A percentile compares a stretch with the other conserved stretches of the same genome.
phyloP scores from a whole-genome alignment of 345 rosid species.

The Pistacia vera region DNA sequence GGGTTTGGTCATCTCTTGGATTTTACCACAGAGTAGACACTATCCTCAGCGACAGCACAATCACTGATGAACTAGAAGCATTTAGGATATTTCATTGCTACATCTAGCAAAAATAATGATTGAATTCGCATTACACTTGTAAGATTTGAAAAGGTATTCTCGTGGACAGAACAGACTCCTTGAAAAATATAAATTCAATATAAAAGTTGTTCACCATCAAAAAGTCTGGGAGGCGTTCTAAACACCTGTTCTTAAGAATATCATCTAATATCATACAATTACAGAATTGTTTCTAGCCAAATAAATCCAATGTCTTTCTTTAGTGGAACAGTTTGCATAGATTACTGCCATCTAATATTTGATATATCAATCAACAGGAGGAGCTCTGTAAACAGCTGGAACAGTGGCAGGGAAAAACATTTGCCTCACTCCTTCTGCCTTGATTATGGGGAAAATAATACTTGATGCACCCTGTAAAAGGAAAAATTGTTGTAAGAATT shows the following conservation, averaged over 20 bases:
- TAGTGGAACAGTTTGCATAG: neutral
- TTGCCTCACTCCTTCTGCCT: conserved; percentile 53
- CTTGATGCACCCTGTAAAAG: conserved; percentile 43
- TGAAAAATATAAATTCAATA: too few species aligned
- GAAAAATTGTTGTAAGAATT: neutral
- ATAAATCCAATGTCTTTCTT: conserved; percentile 1
- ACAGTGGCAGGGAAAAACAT: conserved; percentile 50
- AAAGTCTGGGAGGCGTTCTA: neutral
- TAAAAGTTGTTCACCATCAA: neutral
- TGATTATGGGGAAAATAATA: conserved; percentile 47
- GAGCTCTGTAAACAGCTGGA: conserved; percentile 33
- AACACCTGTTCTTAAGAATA: neutral
- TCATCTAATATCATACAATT: neutral
- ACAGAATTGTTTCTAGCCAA: neutral
- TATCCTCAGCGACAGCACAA: too few species aligned
- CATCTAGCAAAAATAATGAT: neutral
- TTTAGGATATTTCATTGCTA: neutral
- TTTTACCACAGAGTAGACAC: too few species aligned
- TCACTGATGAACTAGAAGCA: too few species aligned
- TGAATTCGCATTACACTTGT: too few species aligned
- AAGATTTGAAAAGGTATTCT: neutral
- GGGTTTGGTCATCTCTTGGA: too few species aligned
- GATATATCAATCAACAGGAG: conserved; percentile 17
- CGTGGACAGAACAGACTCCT: neutral
- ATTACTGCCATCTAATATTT: neutral